Conservation (phyloP, 179 eudicot species). For the Dionaea muscipula region DNA sequence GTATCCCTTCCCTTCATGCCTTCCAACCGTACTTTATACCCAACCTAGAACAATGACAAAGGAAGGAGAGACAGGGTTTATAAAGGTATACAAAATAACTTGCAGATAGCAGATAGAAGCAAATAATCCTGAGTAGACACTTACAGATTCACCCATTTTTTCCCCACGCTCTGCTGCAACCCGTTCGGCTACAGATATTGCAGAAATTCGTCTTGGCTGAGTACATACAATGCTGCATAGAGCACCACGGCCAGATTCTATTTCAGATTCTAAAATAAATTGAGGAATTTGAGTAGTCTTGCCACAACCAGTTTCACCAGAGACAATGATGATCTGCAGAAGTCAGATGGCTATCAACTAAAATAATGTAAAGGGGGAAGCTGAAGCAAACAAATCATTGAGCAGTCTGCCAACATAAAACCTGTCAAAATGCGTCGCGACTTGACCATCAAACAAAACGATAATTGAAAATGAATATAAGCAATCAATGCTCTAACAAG, state of each 20-base stretch:
- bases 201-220: conserved; percentile 82
- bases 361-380: neutral
- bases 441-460: no score
- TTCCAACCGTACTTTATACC: conserved; percentile 79
- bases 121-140: conserved; percentile 12
- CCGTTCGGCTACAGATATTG: conserved; percentile 74
- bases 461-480: no score
- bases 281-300: conserved; percentile 89
- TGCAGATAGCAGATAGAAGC: no score
- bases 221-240: conserved; percentile 66
- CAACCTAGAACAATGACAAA: conserved; percentile 33
- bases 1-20: conserved; percentile 81
- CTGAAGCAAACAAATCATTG: neutral
- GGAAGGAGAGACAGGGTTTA: neutral
- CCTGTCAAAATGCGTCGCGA: no score
- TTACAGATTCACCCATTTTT: conserved; percentile 77
- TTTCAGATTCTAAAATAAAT: conserved; percentile 67
- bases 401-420: neutral
- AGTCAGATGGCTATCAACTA: neutral
- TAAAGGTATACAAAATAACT: no score
- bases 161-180: conserved; percentile 80
- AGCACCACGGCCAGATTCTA: conserved; percentile 49
- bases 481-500: no score
- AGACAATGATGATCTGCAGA: conserved; percentile 58
- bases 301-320: conserved; percentile 90